Conservation (phyloP, 768 basidiomycete genomes). For the Leccinum rimulosum region DNA sequence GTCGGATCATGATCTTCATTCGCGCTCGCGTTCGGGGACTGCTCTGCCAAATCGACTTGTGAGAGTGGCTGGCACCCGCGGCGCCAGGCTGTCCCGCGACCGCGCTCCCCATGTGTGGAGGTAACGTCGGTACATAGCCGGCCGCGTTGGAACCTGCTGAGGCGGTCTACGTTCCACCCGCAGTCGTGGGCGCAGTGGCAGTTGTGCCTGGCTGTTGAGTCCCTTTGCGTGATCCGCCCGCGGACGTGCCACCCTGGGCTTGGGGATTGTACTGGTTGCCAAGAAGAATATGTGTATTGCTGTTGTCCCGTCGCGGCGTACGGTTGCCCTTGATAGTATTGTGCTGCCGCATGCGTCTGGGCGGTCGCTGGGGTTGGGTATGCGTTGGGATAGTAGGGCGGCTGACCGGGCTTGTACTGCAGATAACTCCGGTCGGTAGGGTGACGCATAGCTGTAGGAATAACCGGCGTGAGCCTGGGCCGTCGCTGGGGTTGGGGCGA, state of each 20-base stretch:
- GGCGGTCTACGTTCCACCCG: conserved; percentile 25
- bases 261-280: conserved; percentile 43
- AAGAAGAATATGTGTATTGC: conserved; percentile 42
- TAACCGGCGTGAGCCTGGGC: conserved; percentile 31
- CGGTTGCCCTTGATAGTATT: conserved; percentile 38
- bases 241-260: conserved; percentile 17
- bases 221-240: conserved; percentile 36
- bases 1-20: no score
- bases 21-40: no score
- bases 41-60: no score
- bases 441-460: conserved; percentile 37
- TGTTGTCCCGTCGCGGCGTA: conserved; percentile 37
- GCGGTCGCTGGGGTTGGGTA: conserved; percentile 25
- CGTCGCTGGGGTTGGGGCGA: conserved; percentile 25
- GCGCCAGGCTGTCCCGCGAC: no score
- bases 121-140: no score
- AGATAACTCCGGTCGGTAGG: conserved; percentile 29
- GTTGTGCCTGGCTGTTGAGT: conserved; percentile 42
- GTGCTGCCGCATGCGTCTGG: conserved; percentile 28
- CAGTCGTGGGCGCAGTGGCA: conserved; percentile 19
- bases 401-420: conserved; percentile 38
- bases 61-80: no score
- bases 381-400: conserved; percentile 31
- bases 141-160: conserved; percentile 19
- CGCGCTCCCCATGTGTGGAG: no score